Evolutionary conservation across 345 rosid species (phyloP).

Genomic region (Bretschneidera sinensis): DNA sequence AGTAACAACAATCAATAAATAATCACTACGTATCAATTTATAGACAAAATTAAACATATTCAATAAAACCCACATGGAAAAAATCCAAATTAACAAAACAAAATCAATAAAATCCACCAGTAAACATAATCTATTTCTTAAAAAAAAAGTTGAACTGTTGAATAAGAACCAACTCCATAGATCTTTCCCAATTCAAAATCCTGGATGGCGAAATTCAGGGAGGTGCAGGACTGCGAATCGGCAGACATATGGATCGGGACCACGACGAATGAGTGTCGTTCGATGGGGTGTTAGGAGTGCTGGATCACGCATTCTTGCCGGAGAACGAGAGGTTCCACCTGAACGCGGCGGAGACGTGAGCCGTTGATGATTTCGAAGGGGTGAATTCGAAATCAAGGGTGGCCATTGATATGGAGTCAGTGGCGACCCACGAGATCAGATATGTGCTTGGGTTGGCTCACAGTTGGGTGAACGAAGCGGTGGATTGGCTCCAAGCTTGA

Average conservation of each 20-base stretch:
- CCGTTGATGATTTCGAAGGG: conserved; percentile 44
- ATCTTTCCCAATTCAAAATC: conserved; percentile 97
- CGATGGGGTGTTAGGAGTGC: conserved; percentile 80
- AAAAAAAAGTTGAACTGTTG: conserved; percentile 65
- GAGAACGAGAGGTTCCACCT: conserved; percentile 78
- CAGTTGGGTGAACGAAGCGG: conserved; percentile 67
- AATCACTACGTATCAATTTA: too few relatives aligned
- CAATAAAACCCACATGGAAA: too few relatives aligned
- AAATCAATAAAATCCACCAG: too few relatives aligned
- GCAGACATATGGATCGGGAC: conserved; percentile 74
- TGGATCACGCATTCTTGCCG: conserved; percentile 88
- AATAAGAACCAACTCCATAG: conserved; percentile 96
- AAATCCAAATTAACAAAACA: too few relatives aligned
- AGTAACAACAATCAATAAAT: too few relatives aligned
- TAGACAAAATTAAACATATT: too few relatives aligned
- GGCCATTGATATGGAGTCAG: conserved; percentile 90
- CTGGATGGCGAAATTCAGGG: conserved; percentile 64
- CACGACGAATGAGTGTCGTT: conserved; percentile 91
- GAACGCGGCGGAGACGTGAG: conserved; percentile 79
- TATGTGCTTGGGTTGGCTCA: conserved; percentile 84
- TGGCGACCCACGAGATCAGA: conserved; percentile 94
- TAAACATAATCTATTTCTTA: too few relatives aligned
- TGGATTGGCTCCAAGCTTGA: conserved; percentile 89
- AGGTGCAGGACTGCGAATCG: conserved; percentile 29
- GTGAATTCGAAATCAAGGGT: conserved; percentile 42